Percentiles rank a stretch among this genome's conserved stretches.
These are phyloP conservation scores for Turritis glabra DNA, from an alignment of 345 rosid genomes.

Conservation along the genomic window DNA sequence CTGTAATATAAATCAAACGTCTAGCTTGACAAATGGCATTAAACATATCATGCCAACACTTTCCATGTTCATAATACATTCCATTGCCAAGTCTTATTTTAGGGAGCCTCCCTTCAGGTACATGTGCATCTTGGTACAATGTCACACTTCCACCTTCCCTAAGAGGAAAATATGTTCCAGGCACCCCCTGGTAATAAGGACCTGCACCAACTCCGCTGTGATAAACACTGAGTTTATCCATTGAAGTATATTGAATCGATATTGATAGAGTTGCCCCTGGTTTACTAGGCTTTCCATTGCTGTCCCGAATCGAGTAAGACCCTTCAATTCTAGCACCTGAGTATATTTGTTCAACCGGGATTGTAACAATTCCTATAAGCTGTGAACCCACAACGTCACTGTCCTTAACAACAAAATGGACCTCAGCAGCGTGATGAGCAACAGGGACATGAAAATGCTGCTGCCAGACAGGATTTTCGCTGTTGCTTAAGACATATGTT, in stretches of 20 bases:
- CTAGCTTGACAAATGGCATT: conserved; percentile 79
- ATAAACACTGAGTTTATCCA: conserved; percentile 64
- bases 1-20: conserved; percentile 83
- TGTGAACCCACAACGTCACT: conserved; percentile 89
- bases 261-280: conserved; percentile 70
- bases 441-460: conserved; percentile 90
- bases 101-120: conserved; percentile 82
- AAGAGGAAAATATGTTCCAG: conserved; percentile 92
- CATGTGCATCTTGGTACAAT: conserved; percentile 96
- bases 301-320: conserved; percentile 55
- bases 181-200: conserved; percentile 80
- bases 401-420: conserved; percentile 84
- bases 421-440: conserved; percentile 85
- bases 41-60: conserved; percentile 91
- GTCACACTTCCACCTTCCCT: conserved; percentile 80
- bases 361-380: conserved; percentile 73
- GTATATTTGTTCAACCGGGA: conserved; percentile 73
- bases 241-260: conserved; percentile 77
- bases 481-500: conserved; percentile 84
- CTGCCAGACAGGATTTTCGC: conserved; percentile 82
- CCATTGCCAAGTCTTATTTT: conserved; percentile 58
- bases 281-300: conserved; percentile 73
- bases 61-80: conserved; percentile 70
- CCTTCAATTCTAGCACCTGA: conserved; percentile 69
- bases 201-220: conserved; percentile 86